Evolutionary conservation across 306 rosid genomes (phyloP).

Genomic region (Fragaria nilgerrensis): DNA sequence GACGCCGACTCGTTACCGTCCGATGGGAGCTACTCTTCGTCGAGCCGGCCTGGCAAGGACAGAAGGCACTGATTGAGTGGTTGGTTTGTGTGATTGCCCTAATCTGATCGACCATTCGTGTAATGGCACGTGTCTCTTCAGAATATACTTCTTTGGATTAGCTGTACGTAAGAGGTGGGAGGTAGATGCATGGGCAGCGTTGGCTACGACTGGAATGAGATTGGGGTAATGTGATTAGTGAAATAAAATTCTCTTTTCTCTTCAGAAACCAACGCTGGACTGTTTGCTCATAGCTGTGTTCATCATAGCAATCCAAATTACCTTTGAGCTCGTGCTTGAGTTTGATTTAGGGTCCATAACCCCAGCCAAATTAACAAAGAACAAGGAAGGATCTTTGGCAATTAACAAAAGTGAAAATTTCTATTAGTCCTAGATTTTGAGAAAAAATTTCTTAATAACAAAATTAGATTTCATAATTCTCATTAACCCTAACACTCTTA

Average conservation of each 20-base stretch:
- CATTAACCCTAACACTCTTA: too few species aligned
- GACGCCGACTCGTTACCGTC: slow-evolving; percentile 50
- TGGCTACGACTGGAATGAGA: background rate
- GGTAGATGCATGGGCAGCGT: background rate
- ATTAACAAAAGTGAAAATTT: too few species aligned
- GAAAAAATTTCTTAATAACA: too few species aligned
- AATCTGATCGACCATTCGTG: background rate
- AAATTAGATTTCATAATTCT: too few species aligned
- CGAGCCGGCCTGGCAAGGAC: slow-evolving; percentile 24
- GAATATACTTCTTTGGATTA: background rate
- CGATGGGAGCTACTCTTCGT: slow-evolving; percentile 56
- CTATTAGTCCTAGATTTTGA: too few species aligned
- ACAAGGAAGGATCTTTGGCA: background rate
- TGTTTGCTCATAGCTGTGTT: background rate
- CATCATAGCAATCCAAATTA: background rate
- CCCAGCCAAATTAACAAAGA: too few species aligned
- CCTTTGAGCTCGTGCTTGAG: background rate
- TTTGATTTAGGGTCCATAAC: too few species aligned
- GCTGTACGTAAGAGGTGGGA: background rate
- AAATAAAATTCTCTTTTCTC: background rate
- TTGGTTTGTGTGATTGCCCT: background rate
- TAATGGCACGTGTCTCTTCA: slow-evolving; percentile 5
- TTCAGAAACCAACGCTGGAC: background rate
- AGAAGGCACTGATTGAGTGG: slow-evolving; percentile 21
- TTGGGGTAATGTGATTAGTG: background rate